Evolutionary conservation across 108 stramenopile genomes (phyloP), one percentile per base, ranked within the genome.

Genomic region (Fistulifera solaris): DNA sequence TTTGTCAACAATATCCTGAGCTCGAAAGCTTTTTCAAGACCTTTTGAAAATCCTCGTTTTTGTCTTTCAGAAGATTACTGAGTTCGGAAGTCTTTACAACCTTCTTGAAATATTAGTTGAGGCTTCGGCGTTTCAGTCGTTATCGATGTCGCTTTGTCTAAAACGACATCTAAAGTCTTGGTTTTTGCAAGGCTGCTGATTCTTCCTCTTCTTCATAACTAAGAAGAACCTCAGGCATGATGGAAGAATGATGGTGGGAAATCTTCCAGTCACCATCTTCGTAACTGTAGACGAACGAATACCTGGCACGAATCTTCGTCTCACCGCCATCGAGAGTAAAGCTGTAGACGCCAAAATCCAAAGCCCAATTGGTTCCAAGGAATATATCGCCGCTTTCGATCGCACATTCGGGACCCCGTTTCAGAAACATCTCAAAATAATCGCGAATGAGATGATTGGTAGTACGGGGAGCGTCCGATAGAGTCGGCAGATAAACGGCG

Each of bases 181-280:
- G 8, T 35, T 35, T 35, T 8, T 35, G 31, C 8, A 35, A 3
- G 3, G 31, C 8, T 35, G 6, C 6, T 35, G 3, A 3, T 8
- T 35, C 8, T 35, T 35, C 31, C 8, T 35, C 49, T 50, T 50
- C 49, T 22, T 50, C 49, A 24, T 22, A 8, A 22, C 21, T 4
- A 22, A 26, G 49, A 22, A 26, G 23, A 26, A 26, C 24, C 54
- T 83, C 82, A 13, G 82, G 82, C 78, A 83, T 79, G 48, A 67
- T 65, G 18, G 72, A 75, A 24, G 75, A 76, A 38, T 83, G 82
- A 53, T 83, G 82, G 47, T 83, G 82, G 46, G 70, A 60, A 54
- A 80, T 80, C 72, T 76, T 80, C 80, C 80, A 81, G 47, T 80
- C 59, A n/a, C 67, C 71, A 38, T 77, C 71, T 64, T 84, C 83